Percentiles rank a stretch among this genome's conserved stretches.
These are phyloP conservation scores for Mycena sp. DNA, from an alignment of 1,284 basidiomycete species.

Conservation along the genomic window DNA sequence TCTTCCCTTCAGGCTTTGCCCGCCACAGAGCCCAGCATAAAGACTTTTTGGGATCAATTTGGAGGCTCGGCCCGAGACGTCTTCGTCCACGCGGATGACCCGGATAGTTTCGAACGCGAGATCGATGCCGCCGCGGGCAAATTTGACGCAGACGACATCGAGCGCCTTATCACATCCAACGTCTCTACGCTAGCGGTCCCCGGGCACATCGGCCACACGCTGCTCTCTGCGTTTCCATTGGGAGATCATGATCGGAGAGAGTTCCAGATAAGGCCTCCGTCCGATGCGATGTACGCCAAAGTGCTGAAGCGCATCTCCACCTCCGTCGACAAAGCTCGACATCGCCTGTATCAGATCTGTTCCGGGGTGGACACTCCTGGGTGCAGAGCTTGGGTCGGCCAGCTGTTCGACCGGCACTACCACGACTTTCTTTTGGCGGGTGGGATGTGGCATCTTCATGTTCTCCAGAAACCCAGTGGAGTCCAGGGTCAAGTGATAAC, in stretches of 20 bases:
- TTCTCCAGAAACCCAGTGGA: neutral
- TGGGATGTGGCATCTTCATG: neutral
- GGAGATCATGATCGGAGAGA: neutral
- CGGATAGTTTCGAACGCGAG: neutral
- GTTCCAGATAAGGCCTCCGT: neutral
- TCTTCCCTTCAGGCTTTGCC: neutral
- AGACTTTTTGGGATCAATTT: neutral
- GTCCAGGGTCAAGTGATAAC: neutral
- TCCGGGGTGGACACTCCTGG: neutral
- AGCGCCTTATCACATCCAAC: neutral
- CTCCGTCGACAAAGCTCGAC: neutral
- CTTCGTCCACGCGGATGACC: neutral
- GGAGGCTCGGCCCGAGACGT: conserved; percentile 1
- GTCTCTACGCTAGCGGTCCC: neutral
- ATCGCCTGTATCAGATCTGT: neutral
- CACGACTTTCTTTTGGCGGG: neutral
- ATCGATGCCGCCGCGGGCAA: neutral
- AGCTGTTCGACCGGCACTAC: neutral
- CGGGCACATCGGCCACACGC: neutral
- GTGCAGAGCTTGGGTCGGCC: too few relatives aligned
- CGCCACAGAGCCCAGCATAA: neutral
- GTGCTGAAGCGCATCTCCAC: neutral
- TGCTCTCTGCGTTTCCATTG: conserved; percentile 1
- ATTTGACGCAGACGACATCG: neutral
- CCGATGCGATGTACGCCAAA: neutral